Evolutionary conservation across 345 rosid genomes (phyloP).

Genomic region (sweet orange (Citrus sinensis)): DVS_A1.0 CM039163.1:4633501-4634000

Average conservation of each 20-base stretch:
- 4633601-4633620: conserved; percentile 60
- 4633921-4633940: not conserved
- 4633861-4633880: not conserved
- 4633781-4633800: not conserved
- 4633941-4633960: not conserved
- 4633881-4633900: not conserved
- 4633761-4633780: not conserved
- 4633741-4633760: not conserved
- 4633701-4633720: conserved; percentile 13
- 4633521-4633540: conserved; percentile 54
- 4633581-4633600: conserved; percentile 69
- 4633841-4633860: not conserved
- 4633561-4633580: conserved; percentile 79
- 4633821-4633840: not conserved
- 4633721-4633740: not conserved
- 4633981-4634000: not conserved
- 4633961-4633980: not conserved
- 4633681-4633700: conserved; percentile 82
- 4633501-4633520: conserved; percentile 59
- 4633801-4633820: not conserved
- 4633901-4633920: not conserved
- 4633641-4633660: conserved; percentile 84
- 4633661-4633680: conserved; percentile 87
- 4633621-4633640: conserved; percentile 79
- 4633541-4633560: conserved; percentile 78